Conservation (phyloP, 1,284 basidiomycete species). For the Marasmius fiardii region DNA sequence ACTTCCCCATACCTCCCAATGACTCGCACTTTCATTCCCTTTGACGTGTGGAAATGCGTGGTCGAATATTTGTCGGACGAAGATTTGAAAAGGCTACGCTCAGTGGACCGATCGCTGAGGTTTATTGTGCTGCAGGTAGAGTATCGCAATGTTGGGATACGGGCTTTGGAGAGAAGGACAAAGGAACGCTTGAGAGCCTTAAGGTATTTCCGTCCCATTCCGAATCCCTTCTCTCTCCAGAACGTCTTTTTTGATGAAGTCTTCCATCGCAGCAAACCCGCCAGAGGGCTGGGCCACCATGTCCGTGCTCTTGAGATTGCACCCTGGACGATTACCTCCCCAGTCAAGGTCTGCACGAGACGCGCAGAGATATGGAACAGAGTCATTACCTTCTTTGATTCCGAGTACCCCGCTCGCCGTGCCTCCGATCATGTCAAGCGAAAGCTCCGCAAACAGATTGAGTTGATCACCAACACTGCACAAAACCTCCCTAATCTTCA, state of each 20-base stretch:
- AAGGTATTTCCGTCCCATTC: constrained; percentile 20
- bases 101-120: constrained; percentile 28
- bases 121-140: constrained; percentile 23
- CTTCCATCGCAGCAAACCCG: constrained; percentile 7
- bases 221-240: background rate
- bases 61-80: constrained; percentile 25
- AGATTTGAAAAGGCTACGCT: constrained; percentile 20
- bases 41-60: constrained; percentile 30
- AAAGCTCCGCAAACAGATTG: constrained; percentile 31
- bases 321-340: constrained; percentile 35
- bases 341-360: constrained; percentile 24
- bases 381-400: constrained; percentile 25
- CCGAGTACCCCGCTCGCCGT: constrained; percentile 25
- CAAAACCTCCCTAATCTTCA: constrained; percentile 26
- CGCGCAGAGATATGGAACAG: constrained; percentile 23
- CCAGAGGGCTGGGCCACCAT: constrained; percentile 12
- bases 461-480: constrained; percentile 27
- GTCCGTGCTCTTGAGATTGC: constrained; percentile 31
- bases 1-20: background rate
- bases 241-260: background rate
- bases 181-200: constrained; percentile 29
- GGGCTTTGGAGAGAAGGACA: constrained; percentile 25
- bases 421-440: constrained; percentile 26
- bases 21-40: constrained; percentile 15
- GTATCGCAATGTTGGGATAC: constrained; percentile 25